Base-by-base conservation (phyloP, 2,329 filamentous ascomycete genomes). In the Paecilomyces fulvus region DNA sequence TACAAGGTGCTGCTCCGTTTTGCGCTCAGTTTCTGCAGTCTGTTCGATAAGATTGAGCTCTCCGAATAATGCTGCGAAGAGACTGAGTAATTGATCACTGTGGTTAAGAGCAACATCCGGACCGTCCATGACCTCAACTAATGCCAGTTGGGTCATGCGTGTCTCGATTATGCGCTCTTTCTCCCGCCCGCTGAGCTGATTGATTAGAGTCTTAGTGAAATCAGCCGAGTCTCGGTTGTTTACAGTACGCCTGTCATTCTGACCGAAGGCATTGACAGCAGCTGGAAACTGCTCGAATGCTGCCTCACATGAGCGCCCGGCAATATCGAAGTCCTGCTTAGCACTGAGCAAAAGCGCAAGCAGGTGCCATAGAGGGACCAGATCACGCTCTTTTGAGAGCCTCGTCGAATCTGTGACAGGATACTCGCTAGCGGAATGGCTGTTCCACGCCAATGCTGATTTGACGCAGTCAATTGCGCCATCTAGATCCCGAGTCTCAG, bases 291-390 rank as follows among this genome's bases (percentile, higher is more conserved):
- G 90, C 63, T 96, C 91, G 67, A 97, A 88, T 3, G 91, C 92
- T 25, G 90, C 91, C 68, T 95, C 90, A 63, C 92, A 97, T 30
- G 91, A 87, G 65, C 87, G 86, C 28, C 84, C 82, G 1, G 94
- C 92, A 70, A 89, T 87, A 52, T 83, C 77, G 64, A 89, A 95
- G 60, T 96, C 91, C 62, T 95, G 88, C 61, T 89, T 85, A 1
- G 91, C 90, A 62, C 90, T 96, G 30, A 97, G 75, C 21, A 97
- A 79, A 23, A 99, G 79, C 0, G 90, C 87, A 51, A 99, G 80
- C 14, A 99, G 79, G 76, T 99, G 94, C 92, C 94, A 96, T 23
- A 96, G 74, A 2, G 92, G 87, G 23, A 97, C 85, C n/a, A 83
- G 65, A 59, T 80, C 79, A 52, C 80, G 69, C 51, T 72, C 70